A percentile compares a stretch with the other conserved stretches of the same genome.
Evolutionary conservation across 2,329 filamentous ascomycete species (phyloP).

Genomic region (Colletotrichum abscissum): DNA sequence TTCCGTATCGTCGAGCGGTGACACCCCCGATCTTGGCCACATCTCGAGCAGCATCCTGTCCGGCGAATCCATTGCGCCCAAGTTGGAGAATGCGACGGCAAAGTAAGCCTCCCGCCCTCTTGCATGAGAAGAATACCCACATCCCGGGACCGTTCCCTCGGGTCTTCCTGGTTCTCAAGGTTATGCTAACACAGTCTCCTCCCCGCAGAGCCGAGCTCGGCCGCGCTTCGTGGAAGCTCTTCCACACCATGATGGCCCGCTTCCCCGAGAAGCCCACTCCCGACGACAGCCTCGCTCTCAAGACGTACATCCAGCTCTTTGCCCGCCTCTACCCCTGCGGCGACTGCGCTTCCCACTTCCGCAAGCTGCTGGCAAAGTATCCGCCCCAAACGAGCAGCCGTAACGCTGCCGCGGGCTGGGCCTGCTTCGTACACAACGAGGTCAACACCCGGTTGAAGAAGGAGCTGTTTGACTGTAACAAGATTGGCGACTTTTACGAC

Average conservation of each 20-base stretch:
- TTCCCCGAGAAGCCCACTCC: conserved; percentile 74
- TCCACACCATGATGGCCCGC: conserved; percentile 77
- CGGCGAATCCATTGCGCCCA: conserved; percentile 81
- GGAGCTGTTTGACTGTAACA: conserved; percentile 71
- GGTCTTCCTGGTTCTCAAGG: neutral
- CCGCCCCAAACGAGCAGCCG: conserved; percentile 74
- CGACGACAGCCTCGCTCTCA: conserved; percentile 71
- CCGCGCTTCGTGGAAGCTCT: conserved; percentile 75
- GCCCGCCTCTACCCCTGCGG: conserved; percentile 77
- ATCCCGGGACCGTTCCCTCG: neutral
- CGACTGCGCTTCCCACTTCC: conserved; percentile 77
- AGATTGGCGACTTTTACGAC: conserved; percentile 78
- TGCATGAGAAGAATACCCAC: neutral
- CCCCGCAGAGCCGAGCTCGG: conserved; percentile 69
- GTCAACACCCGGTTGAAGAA: conserved; percentile 75
- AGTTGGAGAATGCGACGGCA: conserved; percentile 83
- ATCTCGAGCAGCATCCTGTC: conserved; percentile 64
- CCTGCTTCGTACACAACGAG: conserved; percentile 75
- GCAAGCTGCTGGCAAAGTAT: conserved; percentile 68
- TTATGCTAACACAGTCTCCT: conserved; percentile 1
- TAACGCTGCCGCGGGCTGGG: conserved; percentile 74
- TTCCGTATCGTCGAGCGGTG: conserved; percentile 26
- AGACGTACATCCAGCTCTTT: conserved; percentile 74
- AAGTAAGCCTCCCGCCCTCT: conserved; percentile 65
- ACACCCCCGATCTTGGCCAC: conserved; percentile 51